These are phyloP conservation scores for Camelina laxa DNA, from an alignment of 345 rosid species.

Conservation along the genomic window DNA sequence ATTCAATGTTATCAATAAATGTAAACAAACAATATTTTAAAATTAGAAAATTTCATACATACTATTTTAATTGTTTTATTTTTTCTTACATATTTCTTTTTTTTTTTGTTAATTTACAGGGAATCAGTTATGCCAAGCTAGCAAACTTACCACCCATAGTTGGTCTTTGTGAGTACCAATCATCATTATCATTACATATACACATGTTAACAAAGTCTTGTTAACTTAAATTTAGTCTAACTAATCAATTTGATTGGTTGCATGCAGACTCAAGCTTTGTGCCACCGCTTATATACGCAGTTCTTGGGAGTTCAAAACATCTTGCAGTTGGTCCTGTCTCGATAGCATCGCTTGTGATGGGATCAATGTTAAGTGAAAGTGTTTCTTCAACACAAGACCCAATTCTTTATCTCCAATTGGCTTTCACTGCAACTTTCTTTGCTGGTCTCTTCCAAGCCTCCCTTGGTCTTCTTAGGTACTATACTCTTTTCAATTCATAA, in stretches of 20 bases:
- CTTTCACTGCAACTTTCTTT: conserved; percentile 96
- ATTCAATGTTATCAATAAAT: conserved; percentile 33
- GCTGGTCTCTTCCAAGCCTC: conserved; percentile 96
- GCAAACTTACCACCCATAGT: conserved; percentile 93
- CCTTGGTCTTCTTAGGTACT: conserved; percentile 82
- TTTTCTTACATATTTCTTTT: neutral
- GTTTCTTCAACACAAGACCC: conserved; percentile 71
- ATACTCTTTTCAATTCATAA: neutral
- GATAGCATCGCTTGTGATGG: conserved; percentile 96
- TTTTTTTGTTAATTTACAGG: conserved; percentile 54
- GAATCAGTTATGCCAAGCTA: conserved; percentile 98
- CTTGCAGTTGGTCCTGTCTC: conserved; percentile 98
- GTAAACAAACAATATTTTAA: neutral
- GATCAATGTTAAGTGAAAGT: conserved; percentile 83
- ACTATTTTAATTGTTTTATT: neutral
- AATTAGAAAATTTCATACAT: conserved; percentile 12
- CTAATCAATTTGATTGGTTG: conserved; percentile 1
- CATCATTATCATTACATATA: conserved; percentile 10
- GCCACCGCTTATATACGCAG: conserved; percentile 85
- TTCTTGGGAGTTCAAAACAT: conserved; percentile 92
- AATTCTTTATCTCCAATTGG: conserved; percentile 73
- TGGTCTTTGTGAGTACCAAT: conserved; percentile 79
- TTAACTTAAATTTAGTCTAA: conserved; percentile 2
- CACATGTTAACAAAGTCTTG: conserved; percentile 6
- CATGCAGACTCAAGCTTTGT: conserved; percentile 98